Conservation (phyloP, 805 yeast genomes). For the Wickerhamomyces pijperi region DNA sequence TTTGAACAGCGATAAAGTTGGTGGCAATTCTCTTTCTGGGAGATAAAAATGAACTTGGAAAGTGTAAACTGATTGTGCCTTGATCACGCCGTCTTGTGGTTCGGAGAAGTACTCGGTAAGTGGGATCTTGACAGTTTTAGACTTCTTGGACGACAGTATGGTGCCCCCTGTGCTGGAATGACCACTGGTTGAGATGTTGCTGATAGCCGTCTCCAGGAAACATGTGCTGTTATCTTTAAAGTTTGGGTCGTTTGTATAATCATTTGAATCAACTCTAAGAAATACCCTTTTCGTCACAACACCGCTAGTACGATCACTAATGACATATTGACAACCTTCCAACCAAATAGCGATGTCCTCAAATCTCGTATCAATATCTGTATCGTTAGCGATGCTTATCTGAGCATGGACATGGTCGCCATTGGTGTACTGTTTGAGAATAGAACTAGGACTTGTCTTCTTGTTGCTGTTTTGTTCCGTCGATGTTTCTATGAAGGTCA, state of each 20-base stretch:
- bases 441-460: neutral
- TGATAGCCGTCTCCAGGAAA: neutral
- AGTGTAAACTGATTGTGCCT: no score
- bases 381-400: no score
- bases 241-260: no score
- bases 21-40: neutral
- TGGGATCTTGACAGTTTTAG: no score
- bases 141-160: no score
- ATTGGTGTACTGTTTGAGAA: neutral
- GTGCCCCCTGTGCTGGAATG: no score
- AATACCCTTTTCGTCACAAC: neutral
- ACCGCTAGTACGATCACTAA: neutral
- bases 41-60: neutral
- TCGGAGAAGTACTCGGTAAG: no score
- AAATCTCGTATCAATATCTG: neutral
- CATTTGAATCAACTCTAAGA: neutral
- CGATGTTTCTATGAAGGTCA: neutral
- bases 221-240: neutral
- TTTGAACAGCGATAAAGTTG: neutral
- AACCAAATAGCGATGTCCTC: neutral
- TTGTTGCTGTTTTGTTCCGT: neutral
- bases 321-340: neutral
- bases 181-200: no score
- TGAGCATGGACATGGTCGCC: neutral
- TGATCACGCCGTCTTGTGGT: no score